Percentiles rank a stretch among this genome's conserved stretches.
phyloP scores from a whole-genome alignment of 805 yeast species.

The Candida khao-thaluensis region DNA sequence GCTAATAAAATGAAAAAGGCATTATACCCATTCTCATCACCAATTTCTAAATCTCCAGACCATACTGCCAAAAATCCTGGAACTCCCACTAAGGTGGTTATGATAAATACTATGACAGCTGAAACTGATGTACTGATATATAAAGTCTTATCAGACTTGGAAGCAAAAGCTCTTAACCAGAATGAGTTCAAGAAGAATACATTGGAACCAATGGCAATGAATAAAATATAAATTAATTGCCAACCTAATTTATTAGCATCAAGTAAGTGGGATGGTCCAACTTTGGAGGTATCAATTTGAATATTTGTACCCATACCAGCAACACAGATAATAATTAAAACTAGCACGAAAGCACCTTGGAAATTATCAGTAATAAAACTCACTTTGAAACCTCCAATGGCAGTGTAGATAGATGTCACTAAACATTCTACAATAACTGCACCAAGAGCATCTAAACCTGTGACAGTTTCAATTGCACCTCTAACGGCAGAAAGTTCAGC shows the following conservation, averaged over 20 bases:
- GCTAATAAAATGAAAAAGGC: slow-evolving; percentile 72
- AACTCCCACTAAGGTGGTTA: slow-evolving; percentile 72
- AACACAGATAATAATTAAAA: slow-evolving; percentile 66
- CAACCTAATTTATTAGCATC: slow-evolving; percentile 75
- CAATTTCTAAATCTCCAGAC: slow-evolving; percentile 65
- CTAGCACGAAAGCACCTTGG: slow-evolving; percentile 73
- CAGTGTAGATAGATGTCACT: slow-evolving; percentile 83
- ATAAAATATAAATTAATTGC: slow-evolving; percentile 82
- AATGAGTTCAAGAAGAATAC: slow-evolving; percentile 90
- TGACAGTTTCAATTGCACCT: slow-evolving; percentile 70
- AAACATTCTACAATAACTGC: slow-evolving; percentile 82
- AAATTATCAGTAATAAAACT: slow-evolving; percentile 84
- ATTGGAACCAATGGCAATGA: slow-evolving; percentile 85
- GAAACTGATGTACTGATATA: slow-evolving; percentile 76
- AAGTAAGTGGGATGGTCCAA: slow-evolving; percentile 64
- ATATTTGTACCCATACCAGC: slow-evolving; percentile 77
- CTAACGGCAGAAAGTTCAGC: slow-evolving; percentile 83
- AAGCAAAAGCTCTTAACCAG: slow-evolving; percentile 93
- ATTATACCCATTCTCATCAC: slow-evolving; percentile 56
- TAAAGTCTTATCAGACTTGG: slow-evolving; percentile 72
- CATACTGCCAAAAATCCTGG: slow-evolving; percentile 90
- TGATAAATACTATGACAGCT: slow-evolving; percentile 57
- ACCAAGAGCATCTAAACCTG: slow-evolving; percentile 76
- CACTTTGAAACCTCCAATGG: slow-evolving; percentile 85
- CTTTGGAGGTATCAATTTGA: slow-evolving; percentile 58